Conservation (phyloP, 2,329 filamentous ascomycete genomes). For the Diaporthe capsici region DNA sequence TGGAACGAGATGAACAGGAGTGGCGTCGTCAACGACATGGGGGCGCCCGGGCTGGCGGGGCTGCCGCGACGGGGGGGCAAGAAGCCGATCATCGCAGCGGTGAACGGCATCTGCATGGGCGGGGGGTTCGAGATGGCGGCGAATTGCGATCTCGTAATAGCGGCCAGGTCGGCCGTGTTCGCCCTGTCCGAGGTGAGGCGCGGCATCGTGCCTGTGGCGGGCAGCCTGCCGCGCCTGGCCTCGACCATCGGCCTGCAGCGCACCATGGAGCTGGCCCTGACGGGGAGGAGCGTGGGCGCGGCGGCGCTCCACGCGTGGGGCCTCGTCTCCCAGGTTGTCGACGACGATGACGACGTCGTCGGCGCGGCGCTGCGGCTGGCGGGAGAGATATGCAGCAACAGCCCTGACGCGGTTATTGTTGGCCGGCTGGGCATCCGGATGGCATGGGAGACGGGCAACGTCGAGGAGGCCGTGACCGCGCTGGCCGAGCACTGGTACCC, state of each 20-base stretch:
- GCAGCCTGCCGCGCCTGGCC: conserved; percentile 76
- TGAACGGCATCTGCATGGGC: conserved; percentile 81
- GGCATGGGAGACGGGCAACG: conserved; percentile 73
- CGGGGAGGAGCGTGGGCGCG: conserved; percentile 72
- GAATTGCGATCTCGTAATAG: conserved; percentile 79
- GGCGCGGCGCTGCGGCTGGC: conserved; percentile 67
- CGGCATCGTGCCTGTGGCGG: conserved; percentile 79
- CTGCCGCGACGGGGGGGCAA: conserved; percentile 75
- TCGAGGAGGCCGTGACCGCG: conserved; percentile 45
- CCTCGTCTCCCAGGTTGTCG: conserved; percentile 75
- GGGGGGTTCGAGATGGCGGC: conserved; percentile 81
- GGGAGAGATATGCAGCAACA: conserved; percentile 70
- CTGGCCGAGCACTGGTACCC: conserved; percentile 46
- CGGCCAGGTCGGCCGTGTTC: conserved; percentile 70
- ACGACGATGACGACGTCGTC: conserved; percentile 57
- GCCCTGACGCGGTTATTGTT: conserved; percentile 82
- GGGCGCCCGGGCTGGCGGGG: conserved; percentile 70
- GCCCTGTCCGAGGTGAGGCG: conserved; percentile 78
- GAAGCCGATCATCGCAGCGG: conserved; percentile 82
- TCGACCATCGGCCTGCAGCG: conserved; percentile 77
- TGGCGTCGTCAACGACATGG: conserved; percentile 49
- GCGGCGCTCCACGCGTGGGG: conserved; percentile 75
- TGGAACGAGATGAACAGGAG: conserved; percentile 64
- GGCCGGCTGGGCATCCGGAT: conserved; percentile 77
- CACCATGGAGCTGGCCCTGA: conserved; percentile 80